Evolutionary conservation across 2,329 filamentous ascomycete genomes (phyloP), one percentile per base, ranked within the genome.

Genomic region (Aspergillus udagawae): DNA sequence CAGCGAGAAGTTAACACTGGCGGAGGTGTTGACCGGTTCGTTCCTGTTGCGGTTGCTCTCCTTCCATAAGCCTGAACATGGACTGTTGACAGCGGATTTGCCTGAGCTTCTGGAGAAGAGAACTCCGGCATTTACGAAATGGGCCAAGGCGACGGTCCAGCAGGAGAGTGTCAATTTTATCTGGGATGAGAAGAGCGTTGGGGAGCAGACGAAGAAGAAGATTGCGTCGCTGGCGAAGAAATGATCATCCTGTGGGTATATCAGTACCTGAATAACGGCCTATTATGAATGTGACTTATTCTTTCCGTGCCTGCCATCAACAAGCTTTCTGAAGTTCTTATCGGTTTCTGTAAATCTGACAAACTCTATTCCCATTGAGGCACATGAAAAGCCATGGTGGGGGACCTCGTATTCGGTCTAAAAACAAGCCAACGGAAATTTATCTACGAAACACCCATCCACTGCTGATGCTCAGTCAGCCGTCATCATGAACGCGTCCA

Each of bases 41-140:
- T 91, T 92, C 69, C 67, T 90, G 9, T 67, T 91, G 21, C 81
- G 89, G 1, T 69, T 87, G 21, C 77, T 86, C 48, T 72, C 77
- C 1, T 78, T 84, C 28, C 67, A 79, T 0, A 84, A 86, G 66
- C 75, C 82, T 23, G 77, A 78, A 38, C 57, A 90, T 57, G 70
- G 67, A 0, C 54, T 74, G 20, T 17, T 70, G 84, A 55, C 86
- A 84, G 0, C 69, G 66, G 63, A 79, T 69, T 25, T 69, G 86
- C 55, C 67, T 74, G 49, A 69, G 73, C 51, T 77, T 74, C 21
- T 73, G 87, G 55, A 75, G 56, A 72, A 81, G 57, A 78, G 78
- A 55, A 75, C 87, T n/a, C 89, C 89, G 1, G 83, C 82, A 56
- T 91, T 90, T 69, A 81, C 80, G 67, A 84, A 82, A 61, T 92